Conservation (phyloP, 805 yeast genomes). For the Nakazawaea sp. region DNA sequence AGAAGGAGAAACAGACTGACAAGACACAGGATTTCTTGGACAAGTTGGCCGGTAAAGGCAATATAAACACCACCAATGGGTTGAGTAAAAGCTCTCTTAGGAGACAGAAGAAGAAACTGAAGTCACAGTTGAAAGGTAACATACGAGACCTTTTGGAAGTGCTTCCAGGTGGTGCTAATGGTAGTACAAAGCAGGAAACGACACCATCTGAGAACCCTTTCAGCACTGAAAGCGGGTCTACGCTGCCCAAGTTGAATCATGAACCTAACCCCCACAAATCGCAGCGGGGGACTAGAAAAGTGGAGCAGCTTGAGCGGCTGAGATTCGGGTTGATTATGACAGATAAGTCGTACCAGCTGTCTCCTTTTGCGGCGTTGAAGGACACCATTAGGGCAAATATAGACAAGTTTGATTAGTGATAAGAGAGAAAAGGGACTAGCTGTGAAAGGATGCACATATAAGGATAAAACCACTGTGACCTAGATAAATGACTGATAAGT, state of each 20-base stretch:
- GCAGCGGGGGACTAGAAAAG: constrained; percentile 38
- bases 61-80: constrained; percentile 29
- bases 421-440: no score
- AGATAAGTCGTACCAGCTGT: constrained; percentile 44
- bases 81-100: constrained; percentile 62
- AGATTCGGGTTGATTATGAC: constrained; percentile 54
- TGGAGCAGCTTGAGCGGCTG: constrained; percentile 51
- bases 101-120: constrained; percentile 54
- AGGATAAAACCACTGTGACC: no score
- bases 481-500: no score
- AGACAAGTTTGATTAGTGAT: not conserved
- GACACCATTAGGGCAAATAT: constrained; percentile 38
- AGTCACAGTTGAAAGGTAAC: constrained; percentile 60
- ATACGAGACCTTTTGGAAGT: constrained; percentile 56
- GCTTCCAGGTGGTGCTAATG: constrained; percentile 40
- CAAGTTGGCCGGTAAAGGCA: constrained; percentile 28
- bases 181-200: no score
- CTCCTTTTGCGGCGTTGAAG: constrained; percentile 62
- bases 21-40: constrained; percentile 32
- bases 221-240: constrained; percentile 22
- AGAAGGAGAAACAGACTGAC: constrained; percentile 41
- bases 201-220: not conserved
- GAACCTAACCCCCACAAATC: constrained; percentile 25
- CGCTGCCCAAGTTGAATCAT: no score
- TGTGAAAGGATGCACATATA: no score